Base-by-base conservation (phyloP, 139 green algal genomes). In the Chlorella sorokiniana region DNA sequence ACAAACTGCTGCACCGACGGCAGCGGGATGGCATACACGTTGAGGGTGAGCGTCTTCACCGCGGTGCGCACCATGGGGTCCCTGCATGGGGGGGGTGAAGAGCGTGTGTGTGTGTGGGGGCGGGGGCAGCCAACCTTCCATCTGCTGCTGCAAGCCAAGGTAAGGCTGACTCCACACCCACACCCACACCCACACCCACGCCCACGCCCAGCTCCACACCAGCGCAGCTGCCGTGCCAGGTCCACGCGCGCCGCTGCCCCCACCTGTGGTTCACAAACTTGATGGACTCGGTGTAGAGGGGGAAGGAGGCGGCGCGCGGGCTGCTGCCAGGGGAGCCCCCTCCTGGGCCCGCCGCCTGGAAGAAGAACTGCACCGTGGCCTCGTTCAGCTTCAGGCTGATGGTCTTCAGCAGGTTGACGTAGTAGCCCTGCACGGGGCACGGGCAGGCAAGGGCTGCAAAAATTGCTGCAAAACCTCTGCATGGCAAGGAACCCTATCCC, bases 341-440 rank as follows among this genome's bases (percentile, higher is more conserved):
- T 29, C 41, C 63, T 45, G 38, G 4, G 3, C 22, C 31, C 20
- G 27, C 68, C 1, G 44, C 64, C 37, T 92, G 70, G 64, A 98
- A 92, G 90, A 99, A 98, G 87, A 98, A 98, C 81, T 97, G 92
- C 14, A 99, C 91, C 0, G 96, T 99, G 23, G 62, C 44, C 25
- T 78, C 73, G 81, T 95, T 97, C 31, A 99, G 94, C 79, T 96
- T 98, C 5, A 99, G 85, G 79, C 85, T 93, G 67, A 99, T 96
- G 48, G 95, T 95, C 83, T 99, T 99, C 31, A 99, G 90, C 76
- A 99, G 95, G 40, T 95, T 96, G 69, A 99, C 96, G 88, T 97
- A 99, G 88, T 96, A 98, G 44, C 93, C 96, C 68, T 98, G 89
- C 54, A 40, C 31, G n/a, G 11, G 38, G 37, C 35, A 69, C n/a